Evolutionary conservation across 2,329 filamentous ascomycete species (phyloP).

Genomic region (Fusarium torreyae): DNA sequence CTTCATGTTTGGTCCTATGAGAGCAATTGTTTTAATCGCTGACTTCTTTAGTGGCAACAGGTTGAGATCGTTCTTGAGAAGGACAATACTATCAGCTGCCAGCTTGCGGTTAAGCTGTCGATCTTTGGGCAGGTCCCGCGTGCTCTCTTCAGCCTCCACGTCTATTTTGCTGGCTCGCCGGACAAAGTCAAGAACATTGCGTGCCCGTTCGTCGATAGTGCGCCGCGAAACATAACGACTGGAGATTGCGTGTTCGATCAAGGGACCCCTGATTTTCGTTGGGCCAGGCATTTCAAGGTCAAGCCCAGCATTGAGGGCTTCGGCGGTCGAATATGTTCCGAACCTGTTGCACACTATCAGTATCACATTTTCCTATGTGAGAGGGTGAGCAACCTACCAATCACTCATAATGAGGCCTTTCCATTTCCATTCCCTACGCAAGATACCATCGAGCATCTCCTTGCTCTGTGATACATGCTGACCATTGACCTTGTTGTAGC

Average conservation of each 20-base stretch:
- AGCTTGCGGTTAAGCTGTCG: conserved; percentile 1
- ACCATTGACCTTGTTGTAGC: conserved; percentile 51
- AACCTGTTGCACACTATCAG: conserved; percentile 22
- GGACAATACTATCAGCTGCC: background rate
- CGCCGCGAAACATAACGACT: background rate
- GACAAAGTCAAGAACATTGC: conserved; percentile 3
- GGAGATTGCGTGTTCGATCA: background rate
- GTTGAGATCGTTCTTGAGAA: background rate
- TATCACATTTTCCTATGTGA: background rate
- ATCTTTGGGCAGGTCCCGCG: background rate
- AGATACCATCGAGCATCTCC: conserved; percentile 44
- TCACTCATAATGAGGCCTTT: conserved; percentile 55
- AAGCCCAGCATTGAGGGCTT: conserved; percentile 50
- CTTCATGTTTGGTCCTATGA: conserved; percentile 9
- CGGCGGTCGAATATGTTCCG: conserved; percentile 52
- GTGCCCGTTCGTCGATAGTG: background rate
- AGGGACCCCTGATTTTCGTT: background rate
- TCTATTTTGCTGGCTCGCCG: background rate
- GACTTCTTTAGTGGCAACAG: background rate
- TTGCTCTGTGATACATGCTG: conserved; percentile 43
- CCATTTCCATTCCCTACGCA: conserved; percentile 55
- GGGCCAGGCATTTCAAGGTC: conserved; percentile 58
- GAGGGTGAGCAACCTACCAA: conserved; percentile 37
- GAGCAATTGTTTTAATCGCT: background rate
- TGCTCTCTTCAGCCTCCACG: background rate